Base-by-base conservation (phyloP, 306 rosid genomes). In the Pueraria montana region DNA sequence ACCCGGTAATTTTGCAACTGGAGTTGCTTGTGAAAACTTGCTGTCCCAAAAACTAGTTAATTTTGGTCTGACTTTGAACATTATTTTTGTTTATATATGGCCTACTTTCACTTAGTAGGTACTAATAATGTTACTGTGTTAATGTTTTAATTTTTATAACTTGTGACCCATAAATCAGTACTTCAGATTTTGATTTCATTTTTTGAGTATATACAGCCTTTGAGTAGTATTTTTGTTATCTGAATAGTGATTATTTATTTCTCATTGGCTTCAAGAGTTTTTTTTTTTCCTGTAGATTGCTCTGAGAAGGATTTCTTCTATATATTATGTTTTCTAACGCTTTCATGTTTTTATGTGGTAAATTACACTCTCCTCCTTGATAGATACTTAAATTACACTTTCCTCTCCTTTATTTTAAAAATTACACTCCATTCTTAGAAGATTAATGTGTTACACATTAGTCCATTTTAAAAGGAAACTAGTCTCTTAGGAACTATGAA, bases 11-110 rank as follows among this genome's bases (percentile, higher is more conserved):
- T 82, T 62, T 23, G 76, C 38, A 20, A 34, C 26, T 10, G 13
- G 49, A 80, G 66, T 79, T 79, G 68, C 65, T 58, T 74, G 48
- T 45, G 72, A 43, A 75, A 79, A 59, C 32, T 38, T 79, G 74
- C 64, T 40, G 50, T 69, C 17, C 74, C 66, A 42, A 40, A 20
- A 27, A 6, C 72, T 71, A 10, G 56, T 70, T 83, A 53, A 62
- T 75, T 80, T 79, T 56, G 55, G 58, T 43, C 12, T 67, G 66
- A 66, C 36, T 73, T 67, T 1, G 18, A 63, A 32, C 32, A 20
- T 76, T 50, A 38, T 69, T 36, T 63, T 71, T 63, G 66, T 72
- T 81, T 52, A 58, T 23, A 70, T 45, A 64, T 48, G 55, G 24
- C 78, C 36, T 65, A 34, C 66, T 78, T 56, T 4, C 24, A 17